Conservation (phyloP, 2,329 filamentous ascomycete genomes). For the Periconia macrospinosa region DNA sequence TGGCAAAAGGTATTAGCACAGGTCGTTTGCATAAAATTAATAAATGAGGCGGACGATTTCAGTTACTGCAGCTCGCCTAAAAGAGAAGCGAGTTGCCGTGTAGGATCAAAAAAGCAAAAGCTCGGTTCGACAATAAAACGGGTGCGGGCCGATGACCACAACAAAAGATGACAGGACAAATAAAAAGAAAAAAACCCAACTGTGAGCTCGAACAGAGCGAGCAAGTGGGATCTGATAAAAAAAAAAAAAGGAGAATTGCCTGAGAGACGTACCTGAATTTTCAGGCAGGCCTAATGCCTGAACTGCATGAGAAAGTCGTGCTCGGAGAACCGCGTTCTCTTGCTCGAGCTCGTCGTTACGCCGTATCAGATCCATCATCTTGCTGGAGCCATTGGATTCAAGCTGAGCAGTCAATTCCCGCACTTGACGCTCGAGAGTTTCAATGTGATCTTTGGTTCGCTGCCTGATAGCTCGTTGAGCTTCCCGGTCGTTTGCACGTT, state of each 20-base stretch:
- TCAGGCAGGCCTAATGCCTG: constrained; percentile 42
- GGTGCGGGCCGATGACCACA: constrained; percentile 25
- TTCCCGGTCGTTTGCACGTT: constrained; percentile 63
- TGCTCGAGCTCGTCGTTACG: constrained; percentile 58
- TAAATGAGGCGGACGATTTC: constrained; percentile 18
- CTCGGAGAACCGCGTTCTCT: constrained; percentile 56
- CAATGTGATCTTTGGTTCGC: constrained; percentile 62
- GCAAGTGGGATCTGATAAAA: constrained; percentile 25
- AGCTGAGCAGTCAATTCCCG: constrained; percentile 54
- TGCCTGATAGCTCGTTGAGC: constrained; percentile 63
- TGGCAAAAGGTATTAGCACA: background rate
- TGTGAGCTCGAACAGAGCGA: constrained; percentile 21
- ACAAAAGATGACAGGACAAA: constrained; percentile 24
- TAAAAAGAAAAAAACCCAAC: constrained; percentile 20
- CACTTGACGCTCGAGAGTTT: constrained; percentile 58
- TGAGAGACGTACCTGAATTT: constrained; percentile 38
- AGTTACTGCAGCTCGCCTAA: constrained; percentile 26
- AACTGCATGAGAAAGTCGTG: constrained; percentile 51
- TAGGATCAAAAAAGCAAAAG: constrained; percentile 19
- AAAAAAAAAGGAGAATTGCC: constrained; percentile 9
- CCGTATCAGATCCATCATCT: constrained; percentile 55
- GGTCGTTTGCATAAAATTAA: constrained; percentile 4
- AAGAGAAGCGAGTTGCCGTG: constrained; percentile 16
- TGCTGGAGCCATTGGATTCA: constrained; percentile 48
- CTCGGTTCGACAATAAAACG: constrained; percentile 24